Conservation (phyloP, 2,329 filamentous ascomycete genomes). For the Aspergillus aculeatinus region DNA sequence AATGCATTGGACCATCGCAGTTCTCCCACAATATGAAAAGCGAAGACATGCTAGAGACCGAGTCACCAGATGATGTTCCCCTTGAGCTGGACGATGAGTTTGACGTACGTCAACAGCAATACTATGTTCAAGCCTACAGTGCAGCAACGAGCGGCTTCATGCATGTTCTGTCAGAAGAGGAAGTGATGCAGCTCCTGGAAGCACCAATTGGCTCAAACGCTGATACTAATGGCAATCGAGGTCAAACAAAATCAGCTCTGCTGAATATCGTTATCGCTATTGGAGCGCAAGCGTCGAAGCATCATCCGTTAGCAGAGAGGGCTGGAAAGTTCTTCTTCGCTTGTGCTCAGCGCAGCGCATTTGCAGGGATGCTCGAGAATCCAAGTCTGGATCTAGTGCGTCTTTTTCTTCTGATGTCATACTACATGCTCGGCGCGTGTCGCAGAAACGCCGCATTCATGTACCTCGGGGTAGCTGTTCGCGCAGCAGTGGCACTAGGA, state of each 20-base stretch:
- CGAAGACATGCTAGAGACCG: slow-evolving; percentile 56
- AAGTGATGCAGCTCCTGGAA: slow-evolving; percentile 27
- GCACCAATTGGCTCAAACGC: slow-evolving; percentile 9
- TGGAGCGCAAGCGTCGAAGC: slow-evolving; percentile 50
- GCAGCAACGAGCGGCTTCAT: slow-evolving; percentile 45
- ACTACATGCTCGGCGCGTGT: slow-evolving; percentile 60
- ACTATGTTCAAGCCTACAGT: slow-evolving; percentile 33
- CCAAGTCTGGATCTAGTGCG: slow-evolving; percentile 55
- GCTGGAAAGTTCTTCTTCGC: slow-evolving; percentile 47
- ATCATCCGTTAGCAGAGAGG: slow-evolving; percentile 29
- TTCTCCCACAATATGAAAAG: slow-evolving; percentile 54
- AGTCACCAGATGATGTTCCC: slow-evolving; percentile 37
- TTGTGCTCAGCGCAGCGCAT: slow-evolving; percentile 49
- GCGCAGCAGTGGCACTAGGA: slow-evolving; percentile 58
- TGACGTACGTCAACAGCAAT: slow-evolving; percentile 31
- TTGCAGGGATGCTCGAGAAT: slow-evolving; percentile 54
- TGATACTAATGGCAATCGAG: slow-evolving; percentile 12
- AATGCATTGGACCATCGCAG: slow-evolving; percentile 54
- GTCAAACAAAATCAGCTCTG: slow-evolving; percentile 32
- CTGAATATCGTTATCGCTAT: slow-evolving; percentile 53
- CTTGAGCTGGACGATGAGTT: slow-evolving; percentile 34
- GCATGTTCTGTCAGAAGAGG: slow-evolving; percentile 30
- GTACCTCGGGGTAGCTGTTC: slow-evolving; percentile 60
- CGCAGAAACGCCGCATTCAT: slow-evolving; percentile 62
- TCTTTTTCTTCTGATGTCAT: slow-evolving; percentile 57